Base-by-base conservation (phyloP, 2,329 filamentous ascomycete species). In the Fusarium pseudograminearum region DNA sequence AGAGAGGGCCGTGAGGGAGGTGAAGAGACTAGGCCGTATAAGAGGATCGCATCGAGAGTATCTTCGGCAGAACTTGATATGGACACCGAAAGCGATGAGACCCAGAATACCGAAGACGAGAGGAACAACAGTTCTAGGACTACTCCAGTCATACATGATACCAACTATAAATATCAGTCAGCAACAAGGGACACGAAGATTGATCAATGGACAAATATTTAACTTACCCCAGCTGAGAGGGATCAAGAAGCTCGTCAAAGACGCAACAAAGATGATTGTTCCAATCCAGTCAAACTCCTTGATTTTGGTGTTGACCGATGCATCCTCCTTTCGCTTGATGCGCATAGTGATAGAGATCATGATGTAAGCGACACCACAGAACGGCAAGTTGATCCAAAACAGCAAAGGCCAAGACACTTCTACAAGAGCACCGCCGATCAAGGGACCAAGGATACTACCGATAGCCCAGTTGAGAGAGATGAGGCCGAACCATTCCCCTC, bases 371-470 rank as follows among this genome's bases (percentile, higher is more conserved):
- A 74, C 31, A 10, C 34, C 71, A n/a, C 71, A 73, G 71, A 90
- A 84, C 4, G 88, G 87, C 3, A 90, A 77, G 68, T 90, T 91
- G 70, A 90, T 82, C 83, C 83, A 91, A 73, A 90, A 90, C 50
- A 91, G 85, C 88, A 88, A 91, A 11, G 85, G 78, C 89, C 88
- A 89, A 2, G 78, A 78, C 44, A 83, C 79, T 58, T 87, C 80
- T 5, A 85, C 81, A 61, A 89, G 86, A 3, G 82, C 85, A 20
- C 86, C 87, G 8, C 88, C 84, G 36, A 85, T 78, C 26, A 86
- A 67, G 9, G 72, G 68, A 2, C 72, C 72, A 24, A 74, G 55
- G 33, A 73, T 72, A 85, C 87, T 87, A 1, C 87, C 87, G 12
- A 90, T 66, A 3, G 84, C 81, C 87, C 85, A 89, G 76, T 85